Percentiles rank a stretch among this genome's conserved stretches.
phyloP scores from a whole-genome alignment of 768 basidiomycete species.

The Agrocybe chaxingu region DNA sequence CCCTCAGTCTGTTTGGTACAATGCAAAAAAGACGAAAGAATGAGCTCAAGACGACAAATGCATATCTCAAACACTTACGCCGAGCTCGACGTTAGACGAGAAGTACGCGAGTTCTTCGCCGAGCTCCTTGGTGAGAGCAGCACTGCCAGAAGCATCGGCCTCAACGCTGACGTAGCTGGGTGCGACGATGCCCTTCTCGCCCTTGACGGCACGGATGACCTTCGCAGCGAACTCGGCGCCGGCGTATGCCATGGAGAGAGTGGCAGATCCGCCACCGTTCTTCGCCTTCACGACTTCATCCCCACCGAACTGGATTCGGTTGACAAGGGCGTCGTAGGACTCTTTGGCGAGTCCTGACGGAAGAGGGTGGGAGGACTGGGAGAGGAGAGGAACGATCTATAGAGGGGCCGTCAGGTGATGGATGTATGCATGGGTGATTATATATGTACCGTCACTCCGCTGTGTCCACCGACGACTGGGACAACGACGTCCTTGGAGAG shows the following conservation, averaged over 20 bases:
- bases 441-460: constrained; percentile 74
- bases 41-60: constrained; percentile 5
- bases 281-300: constrained; percentile 99
- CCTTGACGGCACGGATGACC: constrained; percentile 79
- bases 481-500: constrained; percentile 63
- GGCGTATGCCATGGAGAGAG: constrained; percentile 95
- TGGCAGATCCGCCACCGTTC: constrained; percentile 90
- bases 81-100: constrained; percentile 84
- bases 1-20: constrained; percentile 59
- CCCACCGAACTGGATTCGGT: constrained; percentile 93
- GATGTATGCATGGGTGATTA: background rate
- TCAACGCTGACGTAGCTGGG: constrained; percentile 82
- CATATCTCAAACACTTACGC: constrained; percentile 48
- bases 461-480: constrained; percentile 94
- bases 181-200: constrained; percentile 82
- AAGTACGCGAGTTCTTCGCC: constrained; percentile 81
- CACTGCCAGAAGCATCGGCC: constrained; percentile 68
- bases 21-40: constrained; percentile 1
- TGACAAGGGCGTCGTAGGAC: constrained; percentile 57
- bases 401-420: background rate
- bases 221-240: constrained; percentile 87
- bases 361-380: constrained; percentile 80
- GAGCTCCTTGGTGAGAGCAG: constrained; percentile 76
- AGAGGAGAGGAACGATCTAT: constrained; percentile 90
- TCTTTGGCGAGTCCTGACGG: constrained; percentile 50